phyloP scores from a whole-genome alignment of 2,329 filamentous ascomycete species.

The Hymenoscyphus salicellus region DNA sequence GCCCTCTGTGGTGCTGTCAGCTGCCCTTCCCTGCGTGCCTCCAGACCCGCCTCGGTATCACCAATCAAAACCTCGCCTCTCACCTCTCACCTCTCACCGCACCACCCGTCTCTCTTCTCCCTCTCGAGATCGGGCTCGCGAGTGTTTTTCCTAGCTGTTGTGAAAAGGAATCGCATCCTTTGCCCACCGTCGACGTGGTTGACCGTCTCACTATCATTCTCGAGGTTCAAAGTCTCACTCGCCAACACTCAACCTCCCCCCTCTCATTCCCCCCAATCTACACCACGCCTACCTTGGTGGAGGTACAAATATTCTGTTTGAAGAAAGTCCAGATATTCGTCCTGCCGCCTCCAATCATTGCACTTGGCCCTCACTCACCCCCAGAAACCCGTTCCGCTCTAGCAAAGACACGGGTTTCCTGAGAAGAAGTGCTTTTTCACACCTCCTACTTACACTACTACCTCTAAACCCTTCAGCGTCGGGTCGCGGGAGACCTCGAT shows the following conservation, averaged over 20 bases:
- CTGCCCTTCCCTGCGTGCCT: slow-evolving; percentile 2
- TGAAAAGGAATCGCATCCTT: not conserved
- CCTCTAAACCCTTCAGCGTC: not conserved
- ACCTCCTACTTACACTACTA: too few species aligned
- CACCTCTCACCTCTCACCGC: slow-evolving; percentile 5
- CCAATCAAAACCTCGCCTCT: slow-evolving; percentile 3
- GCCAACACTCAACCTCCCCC: not conserved
- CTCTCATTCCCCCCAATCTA: not conserved
- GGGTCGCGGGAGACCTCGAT: slow-evolving; percentile 12
- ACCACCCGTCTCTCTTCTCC: not conserved
- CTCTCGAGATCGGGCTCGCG: not conserved
- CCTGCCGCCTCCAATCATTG: not conserved
- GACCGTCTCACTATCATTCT: slow-evolving; percentile 1
- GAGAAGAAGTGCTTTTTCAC: not conserved
- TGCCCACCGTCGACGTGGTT: not conserved
- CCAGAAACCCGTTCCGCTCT: not conserved
- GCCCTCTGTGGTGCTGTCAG: not conserved
- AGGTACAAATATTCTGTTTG: slow-evolving; percentile 2
- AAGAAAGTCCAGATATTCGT: not conserved
- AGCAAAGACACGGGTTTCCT: not conserved
- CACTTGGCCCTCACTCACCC: not conserved
- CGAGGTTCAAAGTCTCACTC: not conserved
- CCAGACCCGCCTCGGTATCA: slow-evolving; percentile 6
- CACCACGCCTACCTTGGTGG: not conserved
- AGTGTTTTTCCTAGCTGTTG: not conserved